These are phyloP conservation scores for Porphyra umbilicalis DNA, from an alignment of 31 red algal species.

Conservation along the genomic window DNA sequence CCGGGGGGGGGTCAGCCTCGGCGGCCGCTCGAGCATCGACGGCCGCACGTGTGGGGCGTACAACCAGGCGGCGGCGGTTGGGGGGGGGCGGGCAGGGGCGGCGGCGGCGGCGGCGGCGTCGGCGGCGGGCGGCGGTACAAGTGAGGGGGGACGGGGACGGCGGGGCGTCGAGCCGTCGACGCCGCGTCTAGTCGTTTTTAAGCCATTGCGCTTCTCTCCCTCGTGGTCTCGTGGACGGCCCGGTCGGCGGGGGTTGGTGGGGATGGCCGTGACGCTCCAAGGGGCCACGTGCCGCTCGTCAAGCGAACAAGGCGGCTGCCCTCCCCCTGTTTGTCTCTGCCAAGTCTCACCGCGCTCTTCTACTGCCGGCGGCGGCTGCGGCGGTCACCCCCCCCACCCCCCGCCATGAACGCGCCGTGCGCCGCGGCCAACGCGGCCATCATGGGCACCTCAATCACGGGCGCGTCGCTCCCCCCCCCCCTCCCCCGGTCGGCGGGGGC, in stretches of 20 bases:
- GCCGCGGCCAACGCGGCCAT: neutral
- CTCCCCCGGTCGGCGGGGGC: neutral
- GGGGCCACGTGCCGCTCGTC: no score
- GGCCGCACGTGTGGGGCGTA: neutral
- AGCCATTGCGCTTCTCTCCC: no score
- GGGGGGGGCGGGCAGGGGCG: neutral
- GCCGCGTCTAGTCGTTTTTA: no score
- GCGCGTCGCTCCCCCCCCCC: neutral
- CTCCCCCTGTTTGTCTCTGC: no score
- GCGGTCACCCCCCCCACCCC: neutral
- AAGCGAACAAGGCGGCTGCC: no score
- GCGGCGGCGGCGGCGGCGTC: neutral
- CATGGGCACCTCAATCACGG: neutral
- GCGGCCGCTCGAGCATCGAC: neutral
- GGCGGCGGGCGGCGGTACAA: neutral
- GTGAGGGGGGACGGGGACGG: no score
- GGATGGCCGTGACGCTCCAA: no score
- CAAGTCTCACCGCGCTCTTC: no score
- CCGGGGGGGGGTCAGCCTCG: neutral
- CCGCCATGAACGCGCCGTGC: neutral
- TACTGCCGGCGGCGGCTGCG: neutral
- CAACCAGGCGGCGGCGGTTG: no score
- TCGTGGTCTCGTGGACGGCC: no score
- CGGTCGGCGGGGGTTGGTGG: no score
- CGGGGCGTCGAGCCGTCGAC: no score